phyloP scores from a whole-genome alignment of 2,329 filamentous ascomycete genomes.

The Botrytis sinoallii region DNA sequence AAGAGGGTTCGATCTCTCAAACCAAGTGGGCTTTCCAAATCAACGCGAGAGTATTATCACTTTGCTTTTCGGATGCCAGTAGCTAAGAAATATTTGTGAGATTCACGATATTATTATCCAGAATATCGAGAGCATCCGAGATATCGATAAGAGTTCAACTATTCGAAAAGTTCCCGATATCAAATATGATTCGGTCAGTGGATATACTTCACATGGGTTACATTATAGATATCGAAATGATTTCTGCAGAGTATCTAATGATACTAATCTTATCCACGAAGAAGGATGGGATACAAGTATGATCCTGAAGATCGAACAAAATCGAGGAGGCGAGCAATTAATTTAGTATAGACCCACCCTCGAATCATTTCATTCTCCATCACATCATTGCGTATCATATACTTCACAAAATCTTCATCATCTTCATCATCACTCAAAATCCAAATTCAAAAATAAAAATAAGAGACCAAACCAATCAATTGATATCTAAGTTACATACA shows the following conservation, averaged over 20 bases:
- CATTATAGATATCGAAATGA: not conserved
- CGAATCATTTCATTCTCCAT: not conserved
- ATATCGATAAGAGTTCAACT: not conserved
- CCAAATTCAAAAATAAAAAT: not conserved
- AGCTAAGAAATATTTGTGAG: too few relatives aligned
- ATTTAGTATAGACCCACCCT: not conserved
- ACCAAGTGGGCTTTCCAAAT: too few relatives aligned
- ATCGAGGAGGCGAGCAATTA: not conserved
- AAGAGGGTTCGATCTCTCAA: accelerated
- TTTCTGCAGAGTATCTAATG: not conserved
- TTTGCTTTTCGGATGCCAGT: too few relatives aligned
- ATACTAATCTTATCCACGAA: not conserved
- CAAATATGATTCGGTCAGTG: accelerated
- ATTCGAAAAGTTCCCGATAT: not conserved
- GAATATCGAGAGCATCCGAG: too few relatives aligned
- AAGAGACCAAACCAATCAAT: not conserved
- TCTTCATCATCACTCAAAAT: not conserved
- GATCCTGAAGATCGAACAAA: not conserved
- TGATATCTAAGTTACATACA: not conserved
- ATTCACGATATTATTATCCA: accelerated
- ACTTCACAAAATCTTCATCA: not conserved
- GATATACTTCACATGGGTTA: not conserved
- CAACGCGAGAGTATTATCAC: too few relatives aligned
- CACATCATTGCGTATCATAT: not conserved
- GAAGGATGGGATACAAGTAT: not conserved